Evolutionary conservation across 2,329 filamentous ascomycete genomes (phyloP).

Genomic region (Penicillium sp.): DNA sequence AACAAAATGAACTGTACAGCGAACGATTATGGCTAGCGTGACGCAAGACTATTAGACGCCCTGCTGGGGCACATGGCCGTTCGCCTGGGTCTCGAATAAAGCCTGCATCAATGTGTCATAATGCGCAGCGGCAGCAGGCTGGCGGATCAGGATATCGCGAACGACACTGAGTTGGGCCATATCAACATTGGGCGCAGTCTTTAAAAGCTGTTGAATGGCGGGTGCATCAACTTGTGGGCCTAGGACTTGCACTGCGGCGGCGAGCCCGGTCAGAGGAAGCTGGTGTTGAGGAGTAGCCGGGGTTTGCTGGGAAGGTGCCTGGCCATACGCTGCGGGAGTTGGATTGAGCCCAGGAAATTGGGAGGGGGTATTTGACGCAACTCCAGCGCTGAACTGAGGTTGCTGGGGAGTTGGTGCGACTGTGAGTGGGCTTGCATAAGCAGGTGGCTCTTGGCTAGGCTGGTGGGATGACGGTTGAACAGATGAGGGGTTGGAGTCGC

Average conservation of each 20-base stretch:
- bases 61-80: constrained; percentile 28
- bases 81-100: constrained; percentile 38
- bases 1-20: constrained; percentile 20
- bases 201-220: constrained; percentile 67
- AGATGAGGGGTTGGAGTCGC: constrained; percentile 43
- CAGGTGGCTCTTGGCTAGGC: constrained; percentile 34
- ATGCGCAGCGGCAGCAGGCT: constrained; percentile 65
- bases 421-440: constrained; percentile 37
- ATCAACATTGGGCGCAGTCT: constrained; percentile 67
- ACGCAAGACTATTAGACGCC: constrained; percentile 14
- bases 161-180: constrained; percentile 74
- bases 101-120: constrained; percentile 45
- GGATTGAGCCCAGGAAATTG: constrained; percentile 18
- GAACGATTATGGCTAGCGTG: constrained; percentile 10
- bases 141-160: constrained; percentile 63
- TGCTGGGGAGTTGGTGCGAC: constrained; percentile 32
- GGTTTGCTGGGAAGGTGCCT: constrained; percentile 15
- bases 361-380: constrained; percentile 26
- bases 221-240: constrained; percentile 62
- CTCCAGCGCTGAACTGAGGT: constrained; percentile 27
- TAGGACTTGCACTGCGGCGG: constrained; percentile 62
- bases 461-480: constrained; percentile 43
- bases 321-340: constrained; percentile 19
- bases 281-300: constrained; percentile 27
- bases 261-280: constrained; percentile 48